Evolutionary conservation across 1,139 yeast species (phyloP).

Genomic region (Yamadazyma dendronema): DNA sequence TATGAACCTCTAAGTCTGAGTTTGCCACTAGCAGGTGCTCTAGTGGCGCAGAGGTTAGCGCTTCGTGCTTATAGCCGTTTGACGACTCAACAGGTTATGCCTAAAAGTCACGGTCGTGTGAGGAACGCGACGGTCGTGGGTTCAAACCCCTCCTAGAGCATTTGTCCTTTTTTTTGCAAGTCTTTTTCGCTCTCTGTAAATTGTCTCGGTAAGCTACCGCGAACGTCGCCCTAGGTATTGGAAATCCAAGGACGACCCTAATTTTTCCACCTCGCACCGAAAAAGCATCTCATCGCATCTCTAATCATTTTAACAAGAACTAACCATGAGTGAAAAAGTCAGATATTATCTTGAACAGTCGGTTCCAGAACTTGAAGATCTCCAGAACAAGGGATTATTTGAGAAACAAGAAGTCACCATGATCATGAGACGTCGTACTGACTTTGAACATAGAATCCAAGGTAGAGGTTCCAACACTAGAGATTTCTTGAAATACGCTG

Average conservation of each 20-base stretch:
- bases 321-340: slow-evolving; percentile 66
- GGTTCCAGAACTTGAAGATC: slow-evolving; percentile 90
- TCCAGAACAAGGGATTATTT: slow-evolving; percentile 77
- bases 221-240: neutral
- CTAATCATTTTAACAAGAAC: neutral
- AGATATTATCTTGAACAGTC: slow-evolving; percentile 78
- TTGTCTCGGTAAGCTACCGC: neutral
- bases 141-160: slow-evolving; percentile 58
- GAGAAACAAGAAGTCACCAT: slow-evolving; percentile 74
- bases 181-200: too few relatives aligned
- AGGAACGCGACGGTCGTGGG: slow-evolving; percentile 61
- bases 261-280: slow-evolving; percentile 1
- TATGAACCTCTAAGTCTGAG: neutral
- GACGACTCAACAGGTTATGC: slow-evolving; percentile 48
- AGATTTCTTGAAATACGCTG: slow-evolving; percentile 78
- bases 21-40: slow-evolving; percentile 29
- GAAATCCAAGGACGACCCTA: neutral
- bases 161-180: slow-evolving; percentile 39
- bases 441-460: slow-evolving; percentile 86
- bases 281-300: slow-evolving; percentile 14
- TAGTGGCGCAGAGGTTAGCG: slow-evolving; percentile 58
- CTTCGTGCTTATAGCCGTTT: slow-evolving; percentile 55
- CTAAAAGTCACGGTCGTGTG: slow-evolving; percentile 55
- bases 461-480: slow-evolving; percentile 79
- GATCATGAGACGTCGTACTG: slow-evolving; percentile 92